Conservation (phyloP, 257 asterid species). For the Capsicum pubescens region DNA sequence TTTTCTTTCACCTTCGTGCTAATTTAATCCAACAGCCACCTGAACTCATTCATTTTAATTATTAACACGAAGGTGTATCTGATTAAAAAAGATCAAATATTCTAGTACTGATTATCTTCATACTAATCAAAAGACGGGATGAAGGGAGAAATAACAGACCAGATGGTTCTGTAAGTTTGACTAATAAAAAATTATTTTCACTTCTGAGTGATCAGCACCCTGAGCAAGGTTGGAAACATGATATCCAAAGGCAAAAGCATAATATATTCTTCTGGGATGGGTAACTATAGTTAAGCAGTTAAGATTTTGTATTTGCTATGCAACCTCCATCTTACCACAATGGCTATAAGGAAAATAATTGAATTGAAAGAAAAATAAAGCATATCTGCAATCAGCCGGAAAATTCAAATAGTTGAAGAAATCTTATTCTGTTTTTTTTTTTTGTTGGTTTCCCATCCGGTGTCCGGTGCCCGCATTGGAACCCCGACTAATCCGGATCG, state of each 20-base stretch:
- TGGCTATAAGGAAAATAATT: not conserved
- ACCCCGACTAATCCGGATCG: no score
- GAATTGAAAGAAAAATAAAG: slow-evolving; percentile 2
- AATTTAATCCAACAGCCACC: slow-evolving; percentile 14
- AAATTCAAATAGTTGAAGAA: not conserved
- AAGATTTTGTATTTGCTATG: not conserved
- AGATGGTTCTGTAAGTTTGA: slow-evolving; percentile 3
- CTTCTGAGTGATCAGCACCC: not conserved
- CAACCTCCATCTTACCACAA: not conserved
- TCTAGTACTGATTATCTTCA: not conserved
- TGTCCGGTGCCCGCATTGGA: no score
- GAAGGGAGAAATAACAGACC: slow-evolving; percentile 2
- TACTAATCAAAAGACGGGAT: not conserved
- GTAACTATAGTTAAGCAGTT: not conserved
- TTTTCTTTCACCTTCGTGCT: not conserved
- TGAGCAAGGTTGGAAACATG: slow-evolving; percentile 5
- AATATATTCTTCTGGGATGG: not conserved
- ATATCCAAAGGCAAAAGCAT: not conserved
- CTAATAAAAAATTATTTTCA: not conserved
- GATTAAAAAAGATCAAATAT: not conserved
- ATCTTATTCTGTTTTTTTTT: no score
- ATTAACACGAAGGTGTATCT: not conserved
- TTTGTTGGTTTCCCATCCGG: no score
- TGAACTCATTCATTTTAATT: not conserved
- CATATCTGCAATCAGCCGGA: not conserved